Conservation (phyloP, 2,329 filamentous ascomycete species). For the Neofusicoccum laricinum region DNA sequence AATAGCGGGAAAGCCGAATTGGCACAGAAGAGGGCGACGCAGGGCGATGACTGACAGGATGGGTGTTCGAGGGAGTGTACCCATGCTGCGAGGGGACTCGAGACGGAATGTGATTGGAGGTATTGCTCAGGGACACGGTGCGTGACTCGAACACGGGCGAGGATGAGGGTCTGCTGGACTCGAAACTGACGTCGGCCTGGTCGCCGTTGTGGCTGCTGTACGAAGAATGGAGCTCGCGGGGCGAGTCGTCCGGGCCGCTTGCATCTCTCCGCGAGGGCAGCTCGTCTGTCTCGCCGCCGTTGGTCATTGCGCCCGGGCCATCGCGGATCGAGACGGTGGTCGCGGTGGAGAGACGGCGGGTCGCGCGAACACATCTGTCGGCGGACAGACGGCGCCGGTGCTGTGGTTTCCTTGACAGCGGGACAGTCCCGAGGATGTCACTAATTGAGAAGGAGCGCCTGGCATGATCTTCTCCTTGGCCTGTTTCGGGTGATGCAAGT, state of each 20-base stretch:
- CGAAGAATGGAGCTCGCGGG: slow-evolving; percentile 29
- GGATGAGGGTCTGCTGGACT: slow-evolving; percentile 12
- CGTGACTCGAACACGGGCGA: slow-evolving; percentile 14
- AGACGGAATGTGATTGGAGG: slow-evolving; percentile 13
- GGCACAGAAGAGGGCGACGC: slow-evolving; percentile 24
- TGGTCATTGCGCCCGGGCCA: slow-evolving; percentile 29
- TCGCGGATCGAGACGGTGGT: background rate
- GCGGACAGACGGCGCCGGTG: slow-evolving; percentile 16
- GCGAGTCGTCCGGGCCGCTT: slow-evolving; percentile 28
- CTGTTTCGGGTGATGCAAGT: slow-evolving; percentile 16
- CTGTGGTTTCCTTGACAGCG: slow-evolving; percentile 1
- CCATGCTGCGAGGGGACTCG: slow-evolving; percentile 9
- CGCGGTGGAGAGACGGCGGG: slow-evolving; percentile 34
- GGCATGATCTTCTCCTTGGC: slow-evolving; percentile 30
- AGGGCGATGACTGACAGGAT: slow-evolving; percentile 11
- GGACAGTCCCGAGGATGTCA: slow-evolving; percentile 5
- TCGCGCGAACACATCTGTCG: slow-evolving; percentile 28
- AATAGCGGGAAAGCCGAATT: slow-evolving; percentile 39
- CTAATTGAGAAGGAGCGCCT: slow-evolving; percentile 49
- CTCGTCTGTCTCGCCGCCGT: slow-evolving; percentile 30
- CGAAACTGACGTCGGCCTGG: slow-evolving; percentile 15
- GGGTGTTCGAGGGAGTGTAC: background rate
- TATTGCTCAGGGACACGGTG: slow-evolving; percentile 9
- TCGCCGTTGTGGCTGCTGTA: slow-evolving; percentile 19
- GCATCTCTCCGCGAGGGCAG: slow-evolving; percentile 37